phyloP scores from a whole-genome alignment of 2,329 filamentous ascomycete species.

The Lomentospora prolificans region DNA sequence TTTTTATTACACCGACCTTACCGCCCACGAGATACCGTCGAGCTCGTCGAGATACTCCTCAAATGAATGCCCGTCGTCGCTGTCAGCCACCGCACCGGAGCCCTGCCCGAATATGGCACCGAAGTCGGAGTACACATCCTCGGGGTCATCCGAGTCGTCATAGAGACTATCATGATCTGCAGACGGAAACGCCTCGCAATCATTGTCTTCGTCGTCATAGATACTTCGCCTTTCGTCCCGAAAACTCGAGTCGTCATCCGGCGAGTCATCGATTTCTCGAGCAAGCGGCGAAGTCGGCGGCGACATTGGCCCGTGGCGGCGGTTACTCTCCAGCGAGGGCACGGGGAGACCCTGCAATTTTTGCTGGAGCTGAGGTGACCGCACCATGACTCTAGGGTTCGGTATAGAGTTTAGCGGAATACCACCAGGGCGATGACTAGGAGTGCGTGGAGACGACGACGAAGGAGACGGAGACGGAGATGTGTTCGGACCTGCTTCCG shows the following conservation, averaged over 20 bases:
- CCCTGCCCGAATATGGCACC: slow-evolving; percentile 37
- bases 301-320: not conserved
- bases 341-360: slow-evolving; percentile 12
- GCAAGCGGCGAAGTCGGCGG: slow-evolving; percentile 3
- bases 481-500: no score
- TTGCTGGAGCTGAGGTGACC: slow-evolving; percentile 24
- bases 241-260: not conserved
- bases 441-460: not conserved
- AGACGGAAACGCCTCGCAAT: slow-evolving; percentile 39
- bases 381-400: slow-evolving; percentile 11
- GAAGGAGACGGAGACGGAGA: not conserved
- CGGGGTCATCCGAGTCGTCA: slow-evolving; percentile 29
- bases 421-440: not conserved
- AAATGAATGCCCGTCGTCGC: slow-evolving; percentile 29
- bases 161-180: slow-evolving; percentile 35
- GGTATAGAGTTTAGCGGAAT: not conserved
- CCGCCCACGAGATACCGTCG: slow-evolving; percentile 42
- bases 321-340: not conserved
- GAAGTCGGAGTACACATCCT: slow-evolving; percentile 46
- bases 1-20: slow-evolving; percentile 6
- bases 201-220: slow-evolving; percentile 20
- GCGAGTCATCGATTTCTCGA: not conserved
- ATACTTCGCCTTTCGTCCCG: slow-evolving; percentile 1
- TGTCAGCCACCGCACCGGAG: slow-evolving; percentile 17
- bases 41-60: slow-evolving; percentile 47